Percentiles rank a stretch among this genome's conserved stretches.
Evolutionary conservation across 345 rosid genomes (phyloP).

Genomic region (Syzygium aqueum): DNA sequence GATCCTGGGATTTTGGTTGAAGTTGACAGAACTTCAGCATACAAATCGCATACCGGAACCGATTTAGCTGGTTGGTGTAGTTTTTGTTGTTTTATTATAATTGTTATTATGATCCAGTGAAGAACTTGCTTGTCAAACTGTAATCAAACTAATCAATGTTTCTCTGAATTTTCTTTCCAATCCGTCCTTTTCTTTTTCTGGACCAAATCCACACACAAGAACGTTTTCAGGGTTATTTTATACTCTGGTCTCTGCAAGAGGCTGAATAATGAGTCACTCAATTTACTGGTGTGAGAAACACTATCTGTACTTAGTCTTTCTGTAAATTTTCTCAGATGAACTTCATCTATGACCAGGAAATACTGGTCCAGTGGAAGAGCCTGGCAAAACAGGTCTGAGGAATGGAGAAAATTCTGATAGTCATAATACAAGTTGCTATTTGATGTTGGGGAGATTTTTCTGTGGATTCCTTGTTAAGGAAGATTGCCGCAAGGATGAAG

Average conservation of each 20-base stretch:
- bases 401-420: constrained; percentile 27
- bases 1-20: constrained; percentile 80
- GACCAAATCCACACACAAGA: not conserved
- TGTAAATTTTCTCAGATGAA: not conserved
- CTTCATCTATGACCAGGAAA: constrained; percentile 27
- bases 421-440: constrained; percentile 37
- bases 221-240: not conserved
- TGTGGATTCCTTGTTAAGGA: constrained; percentile 53
- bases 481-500: constrained; percentile 71
- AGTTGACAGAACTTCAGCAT: constrained; percentile 34
- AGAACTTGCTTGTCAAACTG: not conserved
- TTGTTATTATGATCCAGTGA: not conserved
- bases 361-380: constrained; percentile 41
- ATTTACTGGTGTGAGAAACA: not conserved
- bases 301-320: not conserved
- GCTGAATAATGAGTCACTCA: not conserved
- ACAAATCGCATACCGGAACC: constrained; percentile 44
- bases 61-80: constrained; percentile 33
- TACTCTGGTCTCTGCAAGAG: not conserved
- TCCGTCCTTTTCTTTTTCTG: not conserved
- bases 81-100: not conserved
- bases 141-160: not conserved
- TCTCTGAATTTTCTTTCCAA: not conserved
- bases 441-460: constrained; percentile 37
- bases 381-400: constrained; percentile 24